Conservation (phyloP, 2,329 filamentous ascomycete species). For the Epichloe scottii region DNA sequence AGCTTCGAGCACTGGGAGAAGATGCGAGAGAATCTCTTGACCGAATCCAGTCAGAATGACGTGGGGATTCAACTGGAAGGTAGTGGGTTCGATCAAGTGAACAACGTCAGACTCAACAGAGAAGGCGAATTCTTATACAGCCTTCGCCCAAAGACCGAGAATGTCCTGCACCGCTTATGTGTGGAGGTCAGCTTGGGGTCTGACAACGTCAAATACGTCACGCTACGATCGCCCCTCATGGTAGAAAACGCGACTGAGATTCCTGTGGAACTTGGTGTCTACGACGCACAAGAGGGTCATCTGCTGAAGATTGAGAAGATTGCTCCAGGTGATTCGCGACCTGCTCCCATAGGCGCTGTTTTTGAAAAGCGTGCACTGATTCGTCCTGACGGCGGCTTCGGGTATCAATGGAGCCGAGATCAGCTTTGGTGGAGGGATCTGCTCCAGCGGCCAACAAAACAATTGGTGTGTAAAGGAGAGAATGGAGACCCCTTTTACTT, state of each 20-base stretch:
- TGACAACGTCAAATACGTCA: slow-evolving; percentile 98
- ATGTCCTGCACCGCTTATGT: slow-evolving; percentile 75
- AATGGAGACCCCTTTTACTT: slow-evolving; percentile 90
- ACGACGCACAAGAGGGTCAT: slow-evolving; percentile 74
- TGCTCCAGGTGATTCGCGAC: slow-evolving; percentile 75
- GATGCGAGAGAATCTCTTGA: slow-evolving; percentile 83
- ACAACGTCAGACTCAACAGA: slow-evolving; percentile 79
- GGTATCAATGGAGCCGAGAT: slow-evolving; percentile 89
- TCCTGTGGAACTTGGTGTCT: slow-evolving; percentile 84
- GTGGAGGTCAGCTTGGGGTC: slow-evolving; percentile 84
- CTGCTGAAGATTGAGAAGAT: slow-evolving; percentile 97
- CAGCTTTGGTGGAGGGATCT: slow-evolving; percentile 88
- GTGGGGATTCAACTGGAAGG: slow-evolving; percentile 79
- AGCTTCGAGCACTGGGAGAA: slow-evolving; percentile 94
- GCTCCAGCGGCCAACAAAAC: slow-evolving; percentile 70
- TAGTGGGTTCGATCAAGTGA: slow-evolving; percentile 85
- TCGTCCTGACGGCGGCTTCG: slow-evolving; percentile 88
- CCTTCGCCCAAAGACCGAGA: slow-evolving; percentile 74
- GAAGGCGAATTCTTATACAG: slow-evolving; percentile 90
- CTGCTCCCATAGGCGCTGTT: slow-evolving; percentile 82
- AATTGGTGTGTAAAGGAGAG: slow-evolving; percentile 80
- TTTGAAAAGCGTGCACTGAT: slow-evolving; percentile 82
- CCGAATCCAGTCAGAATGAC: slow-evolving; percentile 66
- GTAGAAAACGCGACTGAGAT: slow-evolving; percentile 97
- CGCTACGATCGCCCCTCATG: slow-evolving; percentile 77